Evolutionary conservation across 176 grass and related monocot species (phyloP).

Genomic region (Cocos nucifera): DNA sequence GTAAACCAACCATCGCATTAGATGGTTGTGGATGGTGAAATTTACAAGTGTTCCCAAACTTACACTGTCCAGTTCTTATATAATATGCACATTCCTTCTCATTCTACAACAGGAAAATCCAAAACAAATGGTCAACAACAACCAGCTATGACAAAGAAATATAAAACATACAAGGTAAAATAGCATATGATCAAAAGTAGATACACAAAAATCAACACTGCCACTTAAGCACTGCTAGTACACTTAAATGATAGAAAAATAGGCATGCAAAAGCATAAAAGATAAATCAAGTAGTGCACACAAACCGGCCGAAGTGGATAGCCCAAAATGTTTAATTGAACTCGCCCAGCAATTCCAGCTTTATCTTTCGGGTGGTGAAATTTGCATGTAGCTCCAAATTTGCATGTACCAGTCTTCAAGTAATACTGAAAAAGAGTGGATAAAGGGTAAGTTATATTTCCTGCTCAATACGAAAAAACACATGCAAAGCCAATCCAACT

Average conservation of each 20-base stretch:
- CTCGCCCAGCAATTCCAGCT: conserved; percentile 59
- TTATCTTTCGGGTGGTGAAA: conserved; percentile 88
- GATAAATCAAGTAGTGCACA: conserved; percentile 18
- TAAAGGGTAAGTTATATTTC: neutral
- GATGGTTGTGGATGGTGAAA: conserved; percentile 81
- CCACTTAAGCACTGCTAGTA: neutral
- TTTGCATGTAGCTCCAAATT: conserved; percentile 94
- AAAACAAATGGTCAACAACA: neutral
- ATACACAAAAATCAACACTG: too few species aligned
- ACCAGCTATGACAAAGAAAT: too few species aligned
- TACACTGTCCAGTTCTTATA: conserved; percentile 77
- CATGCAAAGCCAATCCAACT: too few species aligned
- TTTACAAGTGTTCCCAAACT: conserved; percentile 82
- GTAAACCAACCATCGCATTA: conserved; percentile 49
- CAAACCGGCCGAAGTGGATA: conserved; percentile 67
- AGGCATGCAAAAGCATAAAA: neutral
- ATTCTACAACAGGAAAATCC: conserved; percentile 53
- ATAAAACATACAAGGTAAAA: too few species aligned
- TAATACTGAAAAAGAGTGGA: conserved; percentile 51
- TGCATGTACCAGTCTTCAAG: conserved; percentile 86
- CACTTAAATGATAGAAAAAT: too few species aligned
- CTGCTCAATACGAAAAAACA: too few species aligned
- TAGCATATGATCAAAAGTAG: too few species aligned
- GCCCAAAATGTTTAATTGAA: conserved; percentile 66
- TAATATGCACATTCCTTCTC: conserved; percentile 89